Evolutionary conservation across 305 asterid genomes (phyloP), one percentile per base, ranked within the genome.

Genomic region (Fraxinus latifolia): DNA sequence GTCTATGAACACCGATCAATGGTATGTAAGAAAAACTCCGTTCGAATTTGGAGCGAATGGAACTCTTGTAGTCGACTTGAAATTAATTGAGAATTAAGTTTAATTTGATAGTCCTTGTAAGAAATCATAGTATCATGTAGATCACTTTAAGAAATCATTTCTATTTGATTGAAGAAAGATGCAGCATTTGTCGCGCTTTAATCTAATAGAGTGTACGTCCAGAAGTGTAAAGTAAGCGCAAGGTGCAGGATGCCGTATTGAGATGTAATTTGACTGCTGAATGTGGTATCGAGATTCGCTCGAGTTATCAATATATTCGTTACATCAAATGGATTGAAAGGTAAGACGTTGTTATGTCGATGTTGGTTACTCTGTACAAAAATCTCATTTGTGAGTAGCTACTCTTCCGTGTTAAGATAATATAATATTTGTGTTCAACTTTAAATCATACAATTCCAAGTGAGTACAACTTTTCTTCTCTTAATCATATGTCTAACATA

Each of bases 261-360:
- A 3, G 21, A 50, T 50, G 60, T 15, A 50, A 50, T 12, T 50
- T 4, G 21, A 34, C 6, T 42, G 67, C 81, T 44, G 23, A 82
- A 81, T 8, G 55, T 77, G 79, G 8, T 34, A 70, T 47, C 79
- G 9, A 32, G 53, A 82, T 74, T 53, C 29, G 74, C 60, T 3
- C 53, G 11, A 7, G 60, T 50, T 50, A 15, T 19, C 21, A 15
- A 15, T 11, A 2, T 50, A 50, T 50, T 21, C n/a, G 21, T 4
- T 15, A 50, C 21, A n/a, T 53, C 65, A 4, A 21, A 53, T 53
- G 65, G 65, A 53, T 53, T 15, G 23, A 4, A 50, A 15, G 21
- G 65, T n/a, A 4, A 53, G 65, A 53, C 23, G 36, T 32, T 32
- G 36, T 32, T 32, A 53, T 53, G 65, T n/a, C n/a, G 65, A n/a